Evolutionary conservation across 164 flowering plant species (phyloP), one percentile per base, ranked within the genome.

Genomic region (Magnolia sinica): DNA sequence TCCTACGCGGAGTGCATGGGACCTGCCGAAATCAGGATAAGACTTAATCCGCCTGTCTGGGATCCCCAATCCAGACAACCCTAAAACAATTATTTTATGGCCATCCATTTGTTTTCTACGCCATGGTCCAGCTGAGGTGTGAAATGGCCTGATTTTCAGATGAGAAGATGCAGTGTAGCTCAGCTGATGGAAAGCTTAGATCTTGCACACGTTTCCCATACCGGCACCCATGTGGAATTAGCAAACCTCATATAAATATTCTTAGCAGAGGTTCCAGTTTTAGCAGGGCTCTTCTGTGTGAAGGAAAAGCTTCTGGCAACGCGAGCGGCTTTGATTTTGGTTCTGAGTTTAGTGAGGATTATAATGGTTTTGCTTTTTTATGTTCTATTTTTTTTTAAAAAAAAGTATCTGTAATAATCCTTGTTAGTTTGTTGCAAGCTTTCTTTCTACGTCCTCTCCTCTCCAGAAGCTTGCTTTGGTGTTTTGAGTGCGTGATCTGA

Each of bases 201-300:
- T 37, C 45, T 37, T 5, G 45, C 45, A 37, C 45, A 37, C 18
- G 13, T 55, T 55, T 55, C 61, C 18, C 61, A 55, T 13, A 11
- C 61, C 0, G 61, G 61, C 61, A 55, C 10, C 0, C 18, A 16
- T 55, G 18, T 55, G 61, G 13, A 55, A 55, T 55, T 55, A 55
- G 61, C 61, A 55, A 55, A 55, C 61, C 61, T 16, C 19, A 55
- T 52, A 14, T 16, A 16, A 55, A 66, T 68, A 74, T 88, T 87
- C 82, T 79, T 81, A 85, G 87, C 92, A 87, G 91, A 86, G 89
- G 90, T 86, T 87, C 92, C 89, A 81, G 84, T 88, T 90, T 91
- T 89, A 85, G 81, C 76, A 67, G 83, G 84, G 91, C 90, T 83
- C 92, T 87, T 88, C 93, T 89, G 91, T 87, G 81, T 70, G 37